Evolutionary conservation across 2,329 filamentous ascomycete genomes (phyloP).

Genomic region (Fusarium nygamai): DNA sequence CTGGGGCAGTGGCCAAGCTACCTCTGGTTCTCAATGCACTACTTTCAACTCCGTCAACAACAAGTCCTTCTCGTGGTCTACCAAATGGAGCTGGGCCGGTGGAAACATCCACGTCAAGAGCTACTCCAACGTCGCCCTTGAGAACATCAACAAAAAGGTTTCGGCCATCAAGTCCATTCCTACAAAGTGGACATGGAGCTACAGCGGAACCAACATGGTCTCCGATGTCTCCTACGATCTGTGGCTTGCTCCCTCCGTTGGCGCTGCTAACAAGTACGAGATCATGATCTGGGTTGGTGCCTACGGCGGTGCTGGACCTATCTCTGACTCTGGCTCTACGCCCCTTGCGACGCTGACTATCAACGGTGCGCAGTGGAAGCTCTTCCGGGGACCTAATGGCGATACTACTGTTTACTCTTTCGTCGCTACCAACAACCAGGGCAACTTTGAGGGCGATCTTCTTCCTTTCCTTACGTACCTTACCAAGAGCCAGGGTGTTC

Average conservation of each 20-base stretch:
- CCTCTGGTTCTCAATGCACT: conserved; percentile 55
- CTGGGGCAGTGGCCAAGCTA: conserved; percentile 54
- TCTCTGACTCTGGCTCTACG: conserved; percentile 42
- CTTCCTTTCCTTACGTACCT: conserved; percentile 68
- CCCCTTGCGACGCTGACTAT: conserved; percentile 57
- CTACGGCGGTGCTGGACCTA: conserved; percentile 68
- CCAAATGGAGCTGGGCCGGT: conserved; percentile 54
- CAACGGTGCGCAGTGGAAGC: conserved; percentile 63
- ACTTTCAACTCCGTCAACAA: conserved; percentile 49
- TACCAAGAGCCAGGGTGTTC: conserved; percentile 54
- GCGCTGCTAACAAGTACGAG: conserved; percentile 62
- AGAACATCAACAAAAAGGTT: conserved; percentile 49
- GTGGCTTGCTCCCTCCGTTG: conserved; percentile 62
- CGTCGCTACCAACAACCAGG: conserved; percentile 53
- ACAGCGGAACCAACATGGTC: conserved; percentile 50
- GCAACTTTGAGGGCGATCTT: conserved; percentile 66
- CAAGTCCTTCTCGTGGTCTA: conserved; percentile 53
- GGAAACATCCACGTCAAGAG: conserved; percentile 54
- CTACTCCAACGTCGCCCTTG: conserved; percentile 55
- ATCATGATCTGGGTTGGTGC: conserved; percentile 73
- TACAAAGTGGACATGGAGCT: conserved; percentile 48
- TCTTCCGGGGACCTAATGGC: conserved; percentile 70
- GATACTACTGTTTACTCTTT: conserved; percentile 69
- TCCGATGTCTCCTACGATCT: conserved; percentile 70
- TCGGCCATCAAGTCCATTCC: conserved; percentile 49